These are phyloP conservation scores for Seiridium cupressi DNA, from an alignment of 2,329 filamentous ascomycete species.

Conservation along the genomic window DNA sequence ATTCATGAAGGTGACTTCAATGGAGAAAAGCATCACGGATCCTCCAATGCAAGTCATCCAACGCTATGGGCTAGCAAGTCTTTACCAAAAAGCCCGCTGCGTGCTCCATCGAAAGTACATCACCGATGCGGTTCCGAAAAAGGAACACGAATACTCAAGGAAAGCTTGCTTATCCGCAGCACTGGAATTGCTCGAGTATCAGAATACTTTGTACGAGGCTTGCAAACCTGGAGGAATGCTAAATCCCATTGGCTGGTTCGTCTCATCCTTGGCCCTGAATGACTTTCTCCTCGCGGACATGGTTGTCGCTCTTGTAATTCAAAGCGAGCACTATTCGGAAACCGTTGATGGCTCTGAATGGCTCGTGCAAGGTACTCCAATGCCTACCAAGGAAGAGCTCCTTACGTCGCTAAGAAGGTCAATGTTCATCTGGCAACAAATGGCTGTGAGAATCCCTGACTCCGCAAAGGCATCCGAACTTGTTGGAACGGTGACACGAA, in stretches of 20 bases:
- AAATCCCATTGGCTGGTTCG: slow-evolving; percentile 52
- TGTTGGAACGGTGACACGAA: slow-evolving; percentile 43
- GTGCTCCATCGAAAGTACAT: slow-evolving; percentile 56
- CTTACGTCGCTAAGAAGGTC: slow-evolving; percentile 39
- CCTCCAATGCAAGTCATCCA: slow-evolving; percentile 47
- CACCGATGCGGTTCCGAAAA: slow-evolving; percentile 36
- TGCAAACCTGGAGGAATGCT: slow-evolving; percentile 53
- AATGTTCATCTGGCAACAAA: slow-evolving; percentile 40
- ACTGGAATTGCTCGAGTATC: slow-evolving; percentile 44
- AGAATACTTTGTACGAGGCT: slow-evolving; percentile 45
- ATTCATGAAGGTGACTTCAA: slow-evolving; percentile 46
- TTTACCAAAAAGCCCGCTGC: slow-evolving; percentile 55
- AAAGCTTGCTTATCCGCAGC: slow-evolving; percentile 49
- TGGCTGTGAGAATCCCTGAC: slow-evolving; percentile 35
- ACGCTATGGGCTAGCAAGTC: slow-evolving; percentile 48
- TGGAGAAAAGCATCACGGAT: slow-evolving; percentile 50
- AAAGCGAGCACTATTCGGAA: slow-evolving; percentile 40
- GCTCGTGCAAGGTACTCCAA: slow-evolving; percentile 28
- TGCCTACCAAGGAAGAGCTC: slow-evolving; percentile 37
- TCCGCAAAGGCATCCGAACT: slow-evolving; percentile 45
- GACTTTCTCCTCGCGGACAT: slow-evolving; percentile 62
- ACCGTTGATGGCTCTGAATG: slow-evolving; percentile 30
- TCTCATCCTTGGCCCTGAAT: slow-evolving; percentile 55
- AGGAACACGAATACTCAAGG: slow-evolving; percentile 52
- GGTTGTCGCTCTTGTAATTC: slow-evolving; percentile 54